phyloP scores from a whole-genome alignment of 2,329 filamentous ascomycete species.

The Colletotrichum sp. region DNA sequence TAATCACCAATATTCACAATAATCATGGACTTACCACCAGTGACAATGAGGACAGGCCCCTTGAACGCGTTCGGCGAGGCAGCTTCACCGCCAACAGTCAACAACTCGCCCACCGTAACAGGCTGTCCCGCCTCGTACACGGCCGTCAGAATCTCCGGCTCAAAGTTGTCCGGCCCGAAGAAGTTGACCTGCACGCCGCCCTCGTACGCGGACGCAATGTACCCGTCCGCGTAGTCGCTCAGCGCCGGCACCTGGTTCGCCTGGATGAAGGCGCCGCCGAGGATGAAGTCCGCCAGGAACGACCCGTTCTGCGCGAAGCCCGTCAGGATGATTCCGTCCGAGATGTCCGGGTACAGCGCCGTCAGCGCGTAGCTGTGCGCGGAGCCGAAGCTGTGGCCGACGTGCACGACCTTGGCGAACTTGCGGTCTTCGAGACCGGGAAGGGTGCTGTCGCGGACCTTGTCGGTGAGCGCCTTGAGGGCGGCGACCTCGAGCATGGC shows the following conservation, averaged over 20 bases:
- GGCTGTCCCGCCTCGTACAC: constrained; percentile 58
- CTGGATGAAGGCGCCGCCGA: constrained; percentile 52
- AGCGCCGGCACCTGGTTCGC: constrained; percentile 38
- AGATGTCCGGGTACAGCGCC: constrained; percentile 54
- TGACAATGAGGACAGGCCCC: constrained; percentile 65
- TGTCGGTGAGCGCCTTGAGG: constrained; percentile 56
- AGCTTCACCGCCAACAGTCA: constrained; percentile 54
- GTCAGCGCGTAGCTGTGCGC: constrained; percentile 61
- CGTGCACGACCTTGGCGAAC: constrained; percentile 56
- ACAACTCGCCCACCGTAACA: constrained; percentile 61
- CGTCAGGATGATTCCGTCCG: constrained; percentile 64
- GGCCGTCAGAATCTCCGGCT: constrained; percentile 53
- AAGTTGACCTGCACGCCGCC: constrained; percentile 58
- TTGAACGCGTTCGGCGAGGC: constrained; percentile 42
- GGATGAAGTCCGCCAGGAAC: constrained; percentile 48
- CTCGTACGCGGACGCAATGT: constrained; percentile 52
- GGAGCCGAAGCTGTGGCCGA: constrained; percentile 70
- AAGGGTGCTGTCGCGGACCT: constrained; percentile 51
- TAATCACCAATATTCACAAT: not conserved
- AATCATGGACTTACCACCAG: constrained; percentile 47
- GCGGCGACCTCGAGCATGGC: constrained; percentile 62
- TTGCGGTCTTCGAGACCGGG: constrained; percentile 36
- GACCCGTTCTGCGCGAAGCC: constrained; percentile 58
- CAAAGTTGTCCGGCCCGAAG: constrained; percentile 58
- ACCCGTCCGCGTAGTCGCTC: constrained; percentile 50